Evolutionary conservation across 495 filamentous ascomycete species (phyloP).

Genomic region (Bombardia bombarda): DNA sequence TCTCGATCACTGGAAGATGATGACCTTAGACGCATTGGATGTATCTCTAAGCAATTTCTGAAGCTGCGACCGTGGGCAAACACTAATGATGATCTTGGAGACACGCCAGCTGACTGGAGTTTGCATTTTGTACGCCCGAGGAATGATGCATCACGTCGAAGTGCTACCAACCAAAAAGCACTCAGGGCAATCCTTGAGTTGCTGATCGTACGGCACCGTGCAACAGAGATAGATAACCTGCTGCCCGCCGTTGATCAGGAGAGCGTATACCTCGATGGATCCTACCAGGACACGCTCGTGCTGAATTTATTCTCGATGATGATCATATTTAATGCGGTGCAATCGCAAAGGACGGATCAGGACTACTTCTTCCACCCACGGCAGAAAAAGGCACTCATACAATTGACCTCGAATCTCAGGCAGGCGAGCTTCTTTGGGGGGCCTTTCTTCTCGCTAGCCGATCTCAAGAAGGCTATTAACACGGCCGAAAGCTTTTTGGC

Average conservation of each 20-base stretch:
- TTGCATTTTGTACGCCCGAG: conserved; percentile 64
- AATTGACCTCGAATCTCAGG: conserved; percentile 68
- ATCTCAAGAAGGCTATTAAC: conserved; percentile 55
- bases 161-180: conserved; percentile 49
- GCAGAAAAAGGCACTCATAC: conserved; percentile 54
- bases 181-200: conserved; percentile 64
- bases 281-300: conserved; percentile 73
- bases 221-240: conserved; percentile 58
- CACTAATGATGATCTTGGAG: conserved; percentile 21
- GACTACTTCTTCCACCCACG: conserved; percentile 85
- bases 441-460: conserved; percentile 57
- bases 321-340: conserved; percentile 77
- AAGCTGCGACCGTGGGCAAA: conserved; percentile 68
- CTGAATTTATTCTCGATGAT: conserved; percentile 78
- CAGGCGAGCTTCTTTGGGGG: conserved; percentile 87
- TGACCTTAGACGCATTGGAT: conserved; percentile 67
- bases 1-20: conserved; percentile 49
- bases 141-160: conserved; percentile 40
- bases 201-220: conserved; percentile 72
- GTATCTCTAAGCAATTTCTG: conserved; percentile 62
- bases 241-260: conserved; percentile 64
- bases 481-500: conserved; percentile 57
- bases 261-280: conserved; percentile 67
- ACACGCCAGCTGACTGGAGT: conserved; percentile 53
- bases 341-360: conserved; percentile 71